Conservation (phyloP, 805 yeast genomes). For the Yarrowia hollandica region DNA sequence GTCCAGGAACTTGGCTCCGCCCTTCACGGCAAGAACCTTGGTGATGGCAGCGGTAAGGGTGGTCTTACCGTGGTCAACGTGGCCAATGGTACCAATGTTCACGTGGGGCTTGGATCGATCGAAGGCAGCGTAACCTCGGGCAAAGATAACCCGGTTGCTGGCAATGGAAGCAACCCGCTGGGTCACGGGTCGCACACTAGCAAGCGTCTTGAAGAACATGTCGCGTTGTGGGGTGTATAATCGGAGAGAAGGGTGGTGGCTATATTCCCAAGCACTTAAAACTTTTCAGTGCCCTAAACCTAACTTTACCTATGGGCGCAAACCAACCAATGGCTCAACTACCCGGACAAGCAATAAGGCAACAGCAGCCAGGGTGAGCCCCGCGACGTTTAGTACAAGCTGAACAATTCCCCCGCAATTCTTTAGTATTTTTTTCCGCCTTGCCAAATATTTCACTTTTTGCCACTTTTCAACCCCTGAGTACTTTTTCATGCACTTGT, state of each 20-base stretch:
- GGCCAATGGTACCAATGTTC: constrained; percentile 97
- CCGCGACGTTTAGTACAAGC: neutral
- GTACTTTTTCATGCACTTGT: neutral
- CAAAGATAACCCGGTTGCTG: constrained; percentile 20
- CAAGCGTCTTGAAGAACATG: constrained; percentile 23
- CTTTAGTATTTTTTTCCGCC: neutral
- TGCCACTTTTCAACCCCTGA: neutral
- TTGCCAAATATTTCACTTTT: neutral
- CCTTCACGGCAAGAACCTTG: constrained; percentile 81
- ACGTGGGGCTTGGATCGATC: constrained; percentile 96
- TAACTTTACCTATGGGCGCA: constrained; percentile 6
- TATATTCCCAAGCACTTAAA: neutral
- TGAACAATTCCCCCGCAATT: neutral
- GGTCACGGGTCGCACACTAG: constrained; percentile 27
- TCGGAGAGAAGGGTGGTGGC: neutral
- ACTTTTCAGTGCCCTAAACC: constrained; percentile 11
- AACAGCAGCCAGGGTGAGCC: neutral
- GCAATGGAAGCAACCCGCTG: constrained; percentile 14
- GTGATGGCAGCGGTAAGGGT: constrained; percentile 98
- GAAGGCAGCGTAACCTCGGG: constrained; percentile 52
- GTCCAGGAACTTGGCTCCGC: constrained; percentile 93
- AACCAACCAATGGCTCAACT: neutral
- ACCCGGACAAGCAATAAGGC: neutral
- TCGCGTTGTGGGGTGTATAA: constrained; percentile 1
- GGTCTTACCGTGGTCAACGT: constrained; percentile 98